Conservation (phyloP, 1,284 basidiomycete species). For the Pholiota adiposa region DNA sequence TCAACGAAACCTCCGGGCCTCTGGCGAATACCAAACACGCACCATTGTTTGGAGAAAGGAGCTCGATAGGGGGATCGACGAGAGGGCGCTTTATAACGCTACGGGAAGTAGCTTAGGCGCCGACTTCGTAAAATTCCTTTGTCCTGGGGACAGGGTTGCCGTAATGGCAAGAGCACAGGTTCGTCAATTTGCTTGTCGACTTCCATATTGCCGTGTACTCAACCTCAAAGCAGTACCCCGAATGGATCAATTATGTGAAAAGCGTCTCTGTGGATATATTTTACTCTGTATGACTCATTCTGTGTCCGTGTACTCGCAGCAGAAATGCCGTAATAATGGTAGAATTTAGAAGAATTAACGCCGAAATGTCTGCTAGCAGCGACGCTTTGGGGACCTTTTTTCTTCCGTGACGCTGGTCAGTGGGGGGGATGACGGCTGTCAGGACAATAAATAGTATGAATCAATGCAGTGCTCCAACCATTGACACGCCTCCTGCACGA, state of each 20-base stretch:
- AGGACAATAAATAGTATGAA: too few species aligned
- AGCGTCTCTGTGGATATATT: neutral
- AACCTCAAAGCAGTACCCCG: neutral
- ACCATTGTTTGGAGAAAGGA: neutral
- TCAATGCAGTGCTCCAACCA: too few species aligned
- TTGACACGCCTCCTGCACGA: too few species aligned
- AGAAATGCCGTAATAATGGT: too few species aligned
- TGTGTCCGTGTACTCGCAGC: too few species aligned
- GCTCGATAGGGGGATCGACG: neutral
- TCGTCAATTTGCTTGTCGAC: neutral
- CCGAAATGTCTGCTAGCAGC: too few species aligned
- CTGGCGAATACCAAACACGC: neutral
- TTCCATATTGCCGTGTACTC: neutral
- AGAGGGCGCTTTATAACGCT: neutral
- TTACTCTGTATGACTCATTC: neutral
- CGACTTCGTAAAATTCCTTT: neutral
- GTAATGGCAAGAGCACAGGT: neutral
- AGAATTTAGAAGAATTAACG: too few species aligned
- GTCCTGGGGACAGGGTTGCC: conserved; percentile 2
- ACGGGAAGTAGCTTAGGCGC: neutral
- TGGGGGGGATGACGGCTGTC: too few species aligned
- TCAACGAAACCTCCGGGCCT: neutral
- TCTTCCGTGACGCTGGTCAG: too few species aligned
- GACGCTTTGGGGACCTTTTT: too few species aligned
- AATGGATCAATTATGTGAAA: neutral